Evolutionary conservation across 441 rosid genomes (phyloP).

Genomic region (Eruca vesicaria): DNA sequence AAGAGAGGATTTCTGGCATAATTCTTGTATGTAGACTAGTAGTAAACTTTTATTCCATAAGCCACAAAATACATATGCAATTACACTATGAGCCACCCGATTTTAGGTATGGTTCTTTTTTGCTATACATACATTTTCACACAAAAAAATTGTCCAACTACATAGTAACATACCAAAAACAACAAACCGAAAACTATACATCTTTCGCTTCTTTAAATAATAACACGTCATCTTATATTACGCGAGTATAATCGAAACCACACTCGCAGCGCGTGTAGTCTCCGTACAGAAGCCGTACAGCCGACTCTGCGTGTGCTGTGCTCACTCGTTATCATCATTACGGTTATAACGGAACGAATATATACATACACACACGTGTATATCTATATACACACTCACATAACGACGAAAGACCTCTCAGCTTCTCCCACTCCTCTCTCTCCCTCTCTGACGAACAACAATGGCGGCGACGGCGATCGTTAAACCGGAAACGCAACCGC

Average conservation of each 20-base stretch:
- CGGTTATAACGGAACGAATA: conserved; percentile 33
- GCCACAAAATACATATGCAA: not conserved
- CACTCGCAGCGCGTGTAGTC: conserved; percentile 16
- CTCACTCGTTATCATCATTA: conserved; percentile 27
- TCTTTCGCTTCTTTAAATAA: not conserved
- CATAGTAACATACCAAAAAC: not conserved
- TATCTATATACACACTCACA: no score
- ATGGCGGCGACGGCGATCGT: conserved; percentile 18
- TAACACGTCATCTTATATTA: not conserved
- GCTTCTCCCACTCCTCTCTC: conserved; percentile 10
- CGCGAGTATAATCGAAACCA: not conserved
- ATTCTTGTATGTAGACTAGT: not conserved
- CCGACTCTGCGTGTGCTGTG: conserved; percentile 9
- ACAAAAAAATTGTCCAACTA: no score
- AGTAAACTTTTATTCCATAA: not conserved
- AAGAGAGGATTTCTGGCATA: not conserved
- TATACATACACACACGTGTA: not conserved
- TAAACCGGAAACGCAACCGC: conserved; percentile 9
- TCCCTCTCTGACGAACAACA: not conserved
- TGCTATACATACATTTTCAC: no score
- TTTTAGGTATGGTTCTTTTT: no score
- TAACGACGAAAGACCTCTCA: conserved; percentile 2
- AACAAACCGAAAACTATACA: no score
- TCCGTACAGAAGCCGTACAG: conserved; percentile 26
- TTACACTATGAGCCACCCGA: not conserved